phyloP scores from a whole-genome alignment of 2,329 filamentous ascomycete species.

The Rasamsonia emersonii region DNA sequence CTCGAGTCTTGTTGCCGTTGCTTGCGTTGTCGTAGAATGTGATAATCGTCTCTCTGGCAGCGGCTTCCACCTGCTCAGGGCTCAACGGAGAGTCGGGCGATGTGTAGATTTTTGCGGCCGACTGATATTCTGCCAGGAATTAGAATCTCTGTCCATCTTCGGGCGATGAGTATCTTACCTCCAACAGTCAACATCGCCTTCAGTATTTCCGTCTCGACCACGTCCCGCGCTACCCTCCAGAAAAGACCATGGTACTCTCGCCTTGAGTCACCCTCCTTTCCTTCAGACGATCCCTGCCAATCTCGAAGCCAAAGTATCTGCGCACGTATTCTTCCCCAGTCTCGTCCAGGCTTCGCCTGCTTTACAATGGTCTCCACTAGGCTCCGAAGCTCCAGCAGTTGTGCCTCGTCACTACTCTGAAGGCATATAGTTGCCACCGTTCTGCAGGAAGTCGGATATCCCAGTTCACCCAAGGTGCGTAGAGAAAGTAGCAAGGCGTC shows the following conservation, averaged over 20 bases:
- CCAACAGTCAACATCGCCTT: conserved; percentile 44
- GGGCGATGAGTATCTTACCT: conserved; percentile 22
- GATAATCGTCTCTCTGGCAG: conserved; percentile 45
- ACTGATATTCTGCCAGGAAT: conserved; percentile 27
- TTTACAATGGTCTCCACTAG: conserved; percentile 42
- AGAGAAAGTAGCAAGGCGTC: conserved; percentile 34
- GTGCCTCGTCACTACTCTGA: conserved; percentile 44
- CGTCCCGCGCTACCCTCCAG: conserved; percentile 41
- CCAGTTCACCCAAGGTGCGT: conserved; percentile 30
- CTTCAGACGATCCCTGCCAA: conserved; percentile 40
- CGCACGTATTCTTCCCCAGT: conserved; percentile 41
- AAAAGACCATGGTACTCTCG: conserved; percentile 35
- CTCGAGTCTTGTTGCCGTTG: conserved; percentile 55
- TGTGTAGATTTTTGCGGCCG: conserved; percentile 36
- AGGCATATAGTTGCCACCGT: conserved; percentile 43
- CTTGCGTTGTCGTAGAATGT: conserved; percentile 56
- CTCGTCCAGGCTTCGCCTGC: conserved; percentile 36
- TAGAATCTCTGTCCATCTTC: conserved; percentile 2
- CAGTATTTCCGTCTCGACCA: conserved; percentile 49
- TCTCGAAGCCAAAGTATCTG: conserved; percentile 53
- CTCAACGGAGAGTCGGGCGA: conserved; percentile 28
- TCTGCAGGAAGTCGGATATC: conserved; percentile 27
- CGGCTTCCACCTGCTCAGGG: conserved; percentile 41
- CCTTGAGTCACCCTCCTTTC: conserved; percentile 15
- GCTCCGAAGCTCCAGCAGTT: conserved; percentile 44